Evolutionary conservation across 805 yeast species (phyloP).

Genomic region (Yamadazyma insecticola): DNA sequence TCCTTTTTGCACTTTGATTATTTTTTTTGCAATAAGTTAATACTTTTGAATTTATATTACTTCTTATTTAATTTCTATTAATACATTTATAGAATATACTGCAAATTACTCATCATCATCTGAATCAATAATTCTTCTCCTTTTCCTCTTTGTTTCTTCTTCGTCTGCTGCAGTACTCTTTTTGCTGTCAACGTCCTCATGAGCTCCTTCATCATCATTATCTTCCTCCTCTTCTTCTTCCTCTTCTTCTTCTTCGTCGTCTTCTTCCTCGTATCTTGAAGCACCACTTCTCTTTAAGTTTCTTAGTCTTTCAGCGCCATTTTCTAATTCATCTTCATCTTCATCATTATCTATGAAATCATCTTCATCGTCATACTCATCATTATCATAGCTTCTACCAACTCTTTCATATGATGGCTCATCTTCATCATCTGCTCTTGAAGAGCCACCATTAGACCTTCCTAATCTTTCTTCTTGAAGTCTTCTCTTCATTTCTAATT

Average conservation of each 20-base stretch:
- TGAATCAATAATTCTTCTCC: constrained; percentile 45
- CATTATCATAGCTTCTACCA: constrained; percentile 34
- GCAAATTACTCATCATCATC: constrained; percentile 43
- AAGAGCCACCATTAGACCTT: constrained; percentile 13
- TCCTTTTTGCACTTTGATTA: no score
- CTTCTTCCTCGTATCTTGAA: constrained; percentile 32
- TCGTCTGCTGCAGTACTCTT: constrained; percentile 14
- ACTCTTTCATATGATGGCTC: constrained; percentile 37
- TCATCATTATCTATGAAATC: constrained; percentile 43
- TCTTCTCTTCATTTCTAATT: constrained; percentile 57
- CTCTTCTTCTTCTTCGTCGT: constrained; percentile 11
- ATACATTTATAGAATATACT: constrained; percentile 1
- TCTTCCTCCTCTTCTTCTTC: constrained; percentile 52
- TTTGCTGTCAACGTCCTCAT: constrained; percentile 2
- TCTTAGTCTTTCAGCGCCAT: constrained; percentile 57
- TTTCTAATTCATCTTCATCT: constrained; percentile 43
- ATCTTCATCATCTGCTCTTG: constrained; percentile 29
- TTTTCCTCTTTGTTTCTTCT: constrained; percentile 35
- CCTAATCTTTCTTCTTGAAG: constrained; percentile 52
- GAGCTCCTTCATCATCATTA: constrained; percentile 20
- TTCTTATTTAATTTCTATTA: background rate
- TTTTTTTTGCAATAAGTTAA: no score
- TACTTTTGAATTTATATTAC: no score
- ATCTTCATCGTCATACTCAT: constrained; percentile 36
- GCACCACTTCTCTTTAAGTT: constrained; percentile 54